A percentile compares a stretch with the other conserved stretches of the same genome.
phyloP scores from a whole-genome alignment of 768 basidiomycete genomes.

The Hydnomerulius pinastri region DNA sequence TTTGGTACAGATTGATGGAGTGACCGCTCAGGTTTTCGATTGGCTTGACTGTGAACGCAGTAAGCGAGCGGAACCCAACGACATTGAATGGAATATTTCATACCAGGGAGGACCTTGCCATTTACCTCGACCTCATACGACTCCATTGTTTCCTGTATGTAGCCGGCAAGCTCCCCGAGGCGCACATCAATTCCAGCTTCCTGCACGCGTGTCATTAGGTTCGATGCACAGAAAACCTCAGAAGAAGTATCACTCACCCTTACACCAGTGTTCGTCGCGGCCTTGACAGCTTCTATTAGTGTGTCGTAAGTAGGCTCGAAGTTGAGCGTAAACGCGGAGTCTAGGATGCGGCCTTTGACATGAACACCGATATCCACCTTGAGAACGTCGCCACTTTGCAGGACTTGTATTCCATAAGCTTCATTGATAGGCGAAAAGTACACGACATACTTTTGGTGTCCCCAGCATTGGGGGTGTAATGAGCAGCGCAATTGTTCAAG shows the following conservation, averaged over 20 bases:
- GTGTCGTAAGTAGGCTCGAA: conserved; percentile 91
- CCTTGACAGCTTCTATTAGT: conserved; percentile 87
- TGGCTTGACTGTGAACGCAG: conserved; percentile 68
- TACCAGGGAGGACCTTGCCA: conserved; percentile 81
- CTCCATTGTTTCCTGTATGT: conserved; percentile 98
- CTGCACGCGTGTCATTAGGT: conserved; percentile 38
- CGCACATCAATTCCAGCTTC: conserved; percentile 97
- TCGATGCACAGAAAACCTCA: not conserved
- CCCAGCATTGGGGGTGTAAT: conserved; percentile 94
- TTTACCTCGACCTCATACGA: conserved; percentile 95
- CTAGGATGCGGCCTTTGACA: conserved; percentile 91
- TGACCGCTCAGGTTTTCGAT: conserved; percentile 96
- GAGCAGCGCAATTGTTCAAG: conserved; percentile 93
- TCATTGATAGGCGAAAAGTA: not conserved
- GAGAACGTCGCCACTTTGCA: conserved; percentile 82
- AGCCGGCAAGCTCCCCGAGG: conserved; percentile 87
- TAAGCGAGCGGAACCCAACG: not conserved
- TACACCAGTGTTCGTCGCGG: conserved; percentile 92
- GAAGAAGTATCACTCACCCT: conserved; percentile 49
- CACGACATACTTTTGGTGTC: conserved; percentile 70
- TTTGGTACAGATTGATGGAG: conserved; percentile 85
- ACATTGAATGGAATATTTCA: conserved; percentile 1
- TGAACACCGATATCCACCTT: conserved; percentile 99
- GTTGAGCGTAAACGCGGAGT: conserved; percentile 93
- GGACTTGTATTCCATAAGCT: conserved; percentile 49